Evolutionary conservation across 345 rosid genomes (phyloP), one percentile per base, ranked within the genome.

Genomic region (Bruguiera sexangula): DNA sequence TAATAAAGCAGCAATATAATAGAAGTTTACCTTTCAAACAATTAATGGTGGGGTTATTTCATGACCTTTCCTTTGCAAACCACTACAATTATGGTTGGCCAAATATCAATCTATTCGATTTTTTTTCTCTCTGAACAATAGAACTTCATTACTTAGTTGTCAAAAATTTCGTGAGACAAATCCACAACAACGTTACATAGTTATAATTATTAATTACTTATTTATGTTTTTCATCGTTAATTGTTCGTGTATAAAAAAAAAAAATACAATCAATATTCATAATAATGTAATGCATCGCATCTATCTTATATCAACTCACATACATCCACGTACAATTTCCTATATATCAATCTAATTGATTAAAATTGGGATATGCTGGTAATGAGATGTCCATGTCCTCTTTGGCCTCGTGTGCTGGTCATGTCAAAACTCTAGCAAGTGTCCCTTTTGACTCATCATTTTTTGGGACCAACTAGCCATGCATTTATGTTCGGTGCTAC

Each of bases 321-420:
- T 39, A 18, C 19, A 11, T 43, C 16, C 18, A 13, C 16, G 50
- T 43, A 43, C 18, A 13, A 43, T 39, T 39, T 39, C 48, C 15
- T 11, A 39, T 9, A 57, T 32, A 64, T 27, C 50, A 50, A 66
- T 55, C 22, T 20, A 16, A 3, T 43, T 43, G 67, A 68, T 50
- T 21, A 34, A 10, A 34, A 15, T 63, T 72, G 70, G 37, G 52
- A 46, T 61, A 30, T 50, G 46, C 24, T 27, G 32, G 39, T 68
- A 43, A 54, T 66, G 22, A 65, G 68, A 58, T 66, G 31, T 39
- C 13, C 76, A 61, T 53, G 65, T 64, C 60, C 70, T 62, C 66
- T 74, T 59, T 70, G 77, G 69, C 81, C 77, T 80, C 77, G 86
- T 81, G 80, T 81, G 79, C 79, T 72, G 37, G 69, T 77, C 78